phyloP scores from a whole-genome alignment of 495 filamentous ascomycete genomes.

The Xylaria acuta region DNA sequence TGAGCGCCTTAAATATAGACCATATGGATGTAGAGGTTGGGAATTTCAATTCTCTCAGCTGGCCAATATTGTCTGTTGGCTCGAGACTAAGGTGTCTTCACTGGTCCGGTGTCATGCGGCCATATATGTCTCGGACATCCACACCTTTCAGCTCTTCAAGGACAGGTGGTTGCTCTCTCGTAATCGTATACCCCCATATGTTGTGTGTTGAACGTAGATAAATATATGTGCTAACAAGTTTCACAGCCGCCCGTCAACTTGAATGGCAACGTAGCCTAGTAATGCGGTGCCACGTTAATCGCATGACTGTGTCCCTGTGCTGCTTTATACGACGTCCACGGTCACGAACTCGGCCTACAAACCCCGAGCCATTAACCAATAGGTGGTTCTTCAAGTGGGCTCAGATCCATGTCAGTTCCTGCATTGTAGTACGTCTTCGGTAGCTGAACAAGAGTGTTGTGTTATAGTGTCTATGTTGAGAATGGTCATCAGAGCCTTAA shows the following conservation, averaged over 20 bases:
- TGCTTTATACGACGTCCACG: background rate
- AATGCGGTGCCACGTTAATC: background rate
- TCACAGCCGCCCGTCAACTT: background rate
- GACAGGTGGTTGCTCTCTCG: background rate
- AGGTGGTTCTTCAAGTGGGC: background rate
- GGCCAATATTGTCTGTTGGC: background rate
- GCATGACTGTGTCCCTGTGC: background rate
- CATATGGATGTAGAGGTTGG: background rate
- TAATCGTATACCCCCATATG: background rate
- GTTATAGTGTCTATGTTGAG: too few species aligned
- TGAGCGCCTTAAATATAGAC: background rate
- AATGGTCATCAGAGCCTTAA: too few species aligned
- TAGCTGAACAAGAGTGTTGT: too few species aligned
- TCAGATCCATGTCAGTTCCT: too few species aligned
- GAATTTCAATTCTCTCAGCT: background rate
- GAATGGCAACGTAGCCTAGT: background rate
- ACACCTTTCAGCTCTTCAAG: background rate
- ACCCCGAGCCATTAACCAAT: background rate
- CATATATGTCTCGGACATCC: background rate
- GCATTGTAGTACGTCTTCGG: too few species aligned
- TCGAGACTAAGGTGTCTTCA: background rate
- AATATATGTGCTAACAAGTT: too few species aligned
- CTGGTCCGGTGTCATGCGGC: background rate
- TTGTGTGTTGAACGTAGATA: background rate
- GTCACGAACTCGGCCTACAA: background rate